phyloP scores from a whole-genome alignment of 2,329 filamentous ascomycete species.

The Acrodontium crateriforme region DNA sequence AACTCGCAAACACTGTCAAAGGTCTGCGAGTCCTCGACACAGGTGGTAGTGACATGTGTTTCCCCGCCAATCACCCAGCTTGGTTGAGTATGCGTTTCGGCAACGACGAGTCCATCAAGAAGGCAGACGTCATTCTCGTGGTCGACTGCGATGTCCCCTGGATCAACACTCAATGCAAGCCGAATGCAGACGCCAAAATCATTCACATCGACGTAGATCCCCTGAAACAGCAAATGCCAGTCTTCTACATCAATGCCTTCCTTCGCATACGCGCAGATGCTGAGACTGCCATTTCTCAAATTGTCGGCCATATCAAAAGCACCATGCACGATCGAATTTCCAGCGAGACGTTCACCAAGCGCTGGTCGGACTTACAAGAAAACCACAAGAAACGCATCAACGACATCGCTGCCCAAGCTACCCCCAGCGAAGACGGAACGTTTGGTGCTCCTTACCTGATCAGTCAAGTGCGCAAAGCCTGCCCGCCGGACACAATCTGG shows the following conservation, averaged over 20 bases:
- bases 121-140: conserved; percentile 73
- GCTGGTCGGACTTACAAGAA: conserved; percentile 42
- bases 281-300: conserved; percentile 49
- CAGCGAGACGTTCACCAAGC: conserved; percentile 17
- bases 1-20: conserved; percentile 53
- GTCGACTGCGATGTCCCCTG: conserved; percentile 86
- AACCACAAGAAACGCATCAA: conserved; percentile 46
- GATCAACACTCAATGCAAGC: conserved; percentile 65
- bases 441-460: conserved; percentile 48
- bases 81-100: conserved; percentile 56
- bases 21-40: conserved; percentile 61
- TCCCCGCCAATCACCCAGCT: conserved; percentile 52
- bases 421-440: conserved; percentile 47
- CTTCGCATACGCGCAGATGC: conserved; percentile 39
- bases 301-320: conserved; percentile 45
- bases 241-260: conserved; percentile 43
- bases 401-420: conserved; percentile 42
- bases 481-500: conserved; percentile 56
- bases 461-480: conserved; percentile 39
- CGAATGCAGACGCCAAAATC: conserved; percentile 42
- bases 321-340: conserved; percentile 31
- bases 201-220: conserved; percentile 55
- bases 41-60: conserved; percentile 69
- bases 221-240: conserved; percentile 48
- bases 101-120: conserved; percentile 55